Conservation (phyloP, 768 basidiomycete genomes). For the Mycena galericulata region DNA sequence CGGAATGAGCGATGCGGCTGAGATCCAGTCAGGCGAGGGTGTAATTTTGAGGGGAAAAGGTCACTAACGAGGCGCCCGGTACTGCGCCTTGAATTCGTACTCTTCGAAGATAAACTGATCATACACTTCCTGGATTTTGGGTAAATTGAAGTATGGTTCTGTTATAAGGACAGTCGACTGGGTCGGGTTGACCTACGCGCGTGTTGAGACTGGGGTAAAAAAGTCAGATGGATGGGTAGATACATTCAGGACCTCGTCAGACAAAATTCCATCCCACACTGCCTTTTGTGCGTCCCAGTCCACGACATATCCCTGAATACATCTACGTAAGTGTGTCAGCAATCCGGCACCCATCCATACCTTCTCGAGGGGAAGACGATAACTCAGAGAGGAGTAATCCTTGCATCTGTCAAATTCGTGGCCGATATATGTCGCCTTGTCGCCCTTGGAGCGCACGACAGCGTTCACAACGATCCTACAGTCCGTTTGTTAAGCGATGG, state of each 20-base stretch:
- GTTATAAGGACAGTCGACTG: conserved; percentile 86
- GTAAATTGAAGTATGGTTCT: conserved; percentile 94
- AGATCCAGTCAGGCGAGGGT: conserved; percentile 30
- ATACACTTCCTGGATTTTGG: conserved; percentile 91
- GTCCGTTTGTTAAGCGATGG: conserved; percentile 6
- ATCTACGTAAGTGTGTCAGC: conserved; percentile 34
- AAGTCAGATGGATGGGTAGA: conserved; percentile 31
- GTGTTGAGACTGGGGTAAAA: not conserved
- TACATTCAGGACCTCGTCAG: conserved; percentile 75
- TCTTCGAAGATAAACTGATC: conserved; percentile 98
- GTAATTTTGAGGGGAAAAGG: conserved; percentile 19
- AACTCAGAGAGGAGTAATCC: conserved; percentile 86
- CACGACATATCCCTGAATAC: conserved; percentile 83
- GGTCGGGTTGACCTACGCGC: conserved; percentile 73
- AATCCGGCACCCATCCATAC: conserved; percentile 61
- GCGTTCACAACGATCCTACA: conserved; percentile 82
- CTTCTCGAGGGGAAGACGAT: conserved; percentile 90
- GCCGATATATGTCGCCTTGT: conserved; percentile 85
- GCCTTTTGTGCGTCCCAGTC: conserved; percentile 98
- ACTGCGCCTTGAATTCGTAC: conserved; percentile 90
- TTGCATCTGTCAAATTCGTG: conserved; percentile 84
- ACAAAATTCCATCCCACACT: conserved; percentile 93
- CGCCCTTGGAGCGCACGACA: conserved; percentile 86
- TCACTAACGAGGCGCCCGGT: conserved; percentile 81
- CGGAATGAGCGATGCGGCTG: conserved; percentile 86